phyloP scores from a whole-genome alignment of 2,329 filamentous ascomycete species.

The Fusarium acutatum region DNA sequence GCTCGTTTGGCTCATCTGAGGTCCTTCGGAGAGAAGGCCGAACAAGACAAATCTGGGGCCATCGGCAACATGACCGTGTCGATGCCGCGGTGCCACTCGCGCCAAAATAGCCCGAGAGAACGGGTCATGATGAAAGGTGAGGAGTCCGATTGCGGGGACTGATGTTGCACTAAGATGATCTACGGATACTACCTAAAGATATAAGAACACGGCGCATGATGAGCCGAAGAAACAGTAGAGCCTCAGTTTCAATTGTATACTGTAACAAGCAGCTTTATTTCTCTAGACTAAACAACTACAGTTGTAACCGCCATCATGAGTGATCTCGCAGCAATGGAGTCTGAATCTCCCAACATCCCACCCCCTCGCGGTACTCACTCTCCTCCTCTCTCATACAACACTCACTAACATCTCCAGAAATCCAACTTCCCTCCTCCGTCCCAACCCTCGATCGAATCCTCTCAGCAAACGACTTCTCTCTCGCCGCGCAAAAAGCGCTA shows the following conservation, averaged over 20 bases:
- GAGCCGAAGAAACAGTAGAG: background rate
- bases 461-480: conserved; percentile 64
- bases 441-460: conserved; percentile 37
- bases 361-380: conserved; percentile 29
- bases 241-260: background rate
- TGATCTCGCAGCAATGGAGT: conserved; percentile 42
- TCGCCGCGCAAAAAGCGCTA: conserved; percentile 62
- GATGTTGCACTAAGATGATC: background rate
- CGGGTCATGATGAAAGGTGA: conserved; percentile 10
- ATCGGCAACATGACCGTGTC: conserved; percentile 12
- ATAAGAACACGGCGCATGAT: background rate
- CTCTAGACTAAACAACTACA: background rate
- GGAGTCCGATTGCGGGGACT: conserved; percentile 32
- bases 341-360: conserved; percentile 38
- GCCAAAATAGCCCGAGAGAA: conserved; percentile 18
- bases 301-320: conserved; percentile 26
- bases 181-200: background rate
- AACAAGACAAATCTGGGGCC: background rate
- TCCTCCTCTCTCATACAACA: background rate
- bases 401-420: conserved; percentile 6
- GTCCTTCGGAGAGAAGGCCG: conserved; percentile 16
- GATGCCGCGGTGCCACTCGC: conserved; percentile 8
- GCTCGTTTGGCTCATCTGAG: background rate
- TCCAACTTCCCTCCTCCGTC: conserved; percentile 23
- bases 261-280: background rate